Conservation (phyloP, 768 basidiomycete species). For the Pleurotus djamor region DNA sequence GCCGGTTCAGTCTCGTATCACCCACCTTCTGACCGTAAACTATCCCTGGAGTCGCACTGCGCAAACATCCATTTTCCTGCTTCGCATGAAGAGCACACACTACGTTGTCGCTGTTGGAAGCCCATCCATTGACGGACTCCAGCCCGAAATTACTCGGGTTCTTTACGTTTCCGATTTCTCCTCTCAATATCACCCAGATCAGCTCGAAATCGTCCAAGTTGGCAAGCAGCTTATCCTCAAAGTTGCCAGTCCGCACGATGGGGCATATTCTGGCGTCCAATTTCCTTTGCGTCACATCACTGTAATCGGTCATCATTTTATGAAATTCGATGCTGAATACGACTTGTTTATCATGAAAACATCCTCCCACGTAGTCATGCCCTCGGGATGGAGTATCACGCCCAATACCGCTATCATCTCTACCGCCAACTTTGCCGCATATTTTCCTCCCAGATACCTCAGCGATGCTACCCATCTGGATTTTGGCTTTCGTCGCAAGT, state of each 20-base stretch:
- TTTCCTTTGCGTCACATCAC: not conserved
- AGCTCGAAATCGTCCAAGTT: not conserved
- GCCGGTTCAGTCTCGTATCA: not conserved
- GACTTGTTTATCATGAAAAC: not conserved
- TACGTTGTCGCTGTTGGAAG: not conserved
- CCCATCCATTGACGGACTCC: not conserved
- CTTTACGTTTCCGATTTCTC: not conserved
- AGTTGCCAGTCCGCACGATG: not conserved
- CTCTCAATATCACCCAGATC: not conserved
- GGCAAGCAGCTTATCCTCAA: not conserved
- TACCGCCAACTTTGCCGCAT: not conserved
- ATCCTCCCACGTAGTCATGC: not conserved
- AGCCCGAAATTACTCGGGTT: not conserved
- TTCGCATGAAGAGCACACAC: not conserved
- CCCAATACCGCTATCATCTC: not conserved
- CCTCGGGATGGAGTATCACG: not conserved
- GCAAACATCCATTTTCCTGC: not conserved
- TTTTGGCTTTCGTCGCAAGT: not conserved
- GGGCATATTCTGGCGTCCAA: not conserved
- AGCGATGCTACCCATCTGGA: not conserved
- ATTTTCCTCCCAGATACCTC: not conserved
- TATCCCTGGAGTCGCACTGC: not conserved
- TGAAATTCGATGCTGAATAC: not conserved
- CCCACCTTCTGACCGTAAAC: not conserved
- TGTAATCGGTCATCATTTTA: not conserved